Evolutionary conservation across 1,284 basidiomycete species (phyloP).

Genomic region (Fomitiporia mediterranea): DNA sequence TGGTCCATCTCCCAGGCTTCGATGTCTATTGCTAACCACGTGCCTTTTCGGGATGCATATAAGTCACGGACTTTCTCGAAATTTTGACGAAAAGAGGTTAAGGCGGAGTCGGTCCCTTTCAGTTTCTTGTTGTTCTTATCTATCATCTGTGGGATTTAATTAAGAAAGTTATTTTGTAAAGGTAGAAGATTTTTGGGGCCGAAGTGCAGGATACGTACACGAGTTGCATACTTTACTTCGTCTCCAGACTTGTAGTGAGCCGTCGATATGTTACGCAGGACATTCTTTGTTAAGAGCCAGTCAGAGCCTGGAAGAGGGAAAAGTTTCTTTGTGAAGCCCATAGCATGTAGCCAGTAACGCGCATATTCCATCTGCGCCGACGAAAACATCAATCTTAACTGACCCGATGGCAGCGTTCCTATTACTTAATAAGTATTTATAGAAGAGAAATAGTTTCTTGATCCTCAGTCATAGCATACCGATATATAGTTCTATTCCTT

Average conservation of each 20-base stretch:
- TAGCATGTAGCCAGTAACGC: constrained; percentile 77
- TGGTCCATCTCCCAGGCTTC: constrained; percentile 78
- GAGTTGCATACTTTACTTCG: constrained; percentile 52
- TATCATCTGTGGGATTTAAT: constrained; percentile 55
- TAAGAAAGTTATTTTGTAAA: too few species aligned
- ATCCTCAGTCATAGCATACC: constrained; percentile 48
- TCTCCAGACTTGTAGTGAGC: constrained; percentile 51
- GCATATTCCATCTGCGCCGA: constrained; percentile 82
- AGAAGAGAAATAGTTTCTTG: too few species aligned
- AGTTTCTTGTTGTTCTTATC: constrained; percentile 74
- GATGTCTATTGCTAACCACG: constrained; percentile 74
- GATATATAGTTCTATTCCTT: constrained; percentile 66
- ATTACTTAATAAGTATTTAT: too few species aligned
- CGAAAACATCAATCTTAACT: constrained; percentile 62
- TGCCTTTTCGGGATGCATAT: constrained; percentile 56
- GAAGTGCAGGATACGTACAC: constrained; percentile 35
- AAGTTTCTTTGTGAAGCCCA: constrained; percentile 57
- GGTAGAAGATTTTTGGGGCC: not conserved
- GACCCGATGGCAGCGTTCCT: constrained; percentile 11
- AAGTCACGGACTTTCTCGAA: constrained; percentile 66
- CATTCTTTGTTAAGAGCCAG: constrained; percentile 54
- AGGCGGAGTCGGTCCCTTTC: constrained; percentile 44
- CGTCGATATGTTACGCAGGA: constrained; percentile 52
- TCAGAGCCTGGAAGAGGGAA: constrained; percentile 71
- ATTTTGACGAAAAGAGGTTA: constrained; percentile 48